Base-by-base conservation (phyloP, 2,329 filamentous ascomycete genomes). In the Talaromyces sp. region DNA sequence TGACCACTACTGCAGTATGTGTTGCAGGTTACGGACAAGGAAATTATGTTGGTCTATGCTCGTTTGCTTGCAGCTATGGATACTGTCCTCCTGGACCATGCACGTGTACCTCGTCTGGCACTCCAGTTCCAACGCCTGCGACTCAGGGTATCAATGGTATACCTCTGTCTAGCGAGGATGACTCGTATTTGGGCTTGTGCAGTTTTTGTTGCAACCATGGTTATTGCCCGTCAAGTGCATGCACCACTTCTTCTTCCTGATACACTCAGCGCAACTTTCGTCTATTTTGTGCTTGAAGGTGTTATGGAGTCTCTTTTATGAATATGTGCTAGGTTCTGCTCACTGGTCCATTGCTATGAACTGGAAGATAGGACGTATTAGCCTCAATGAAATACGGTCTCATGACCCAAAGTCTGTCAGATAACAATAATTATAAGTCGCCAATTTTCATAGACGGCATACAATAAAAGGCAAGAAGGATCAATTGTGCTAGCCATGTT, bases 161-260 rank as follows among this genome's bases (percentile, higher is more conserved):
- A 1, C 71, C 72, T 19, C 67, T 72, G 4, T 7, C 64, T 1
- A 65, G 68, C 0, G 68, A 73, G 38, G 72, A 72, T 34, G 74
- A 76, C 2, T 72, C 74, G 1, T 84, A 83, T 65, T 67, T 76
- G 47, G 81, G 80, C 0, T 74, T 84, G 13, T 84, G 82, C 68
- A 81, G 77, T 64, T 84, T 76, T 66, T 74, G 79, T 13, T 83
- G 81, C 58, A 78, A 77, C 65, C 79, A 82, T 69, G 81, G 80
- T 0, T 83, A 83, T 65, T 83, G 80, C 59, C 81, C 81, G 0
- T 58, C 70, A 1, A 73, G 72, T n/a, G 64, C 64, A 17, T 65
- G 64, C 25, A 65, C 54, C 11, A 64, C 45, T 19, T 56, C 51
- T 5, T 54, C 51, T 31, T 56, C 51, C 3, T 56, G 29, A 56